Evolutionary conservation across 441 rosid species (phyloP), one percentile per base, ranked within the genome.

Genomic region (Lepidium campestre): DNA sequence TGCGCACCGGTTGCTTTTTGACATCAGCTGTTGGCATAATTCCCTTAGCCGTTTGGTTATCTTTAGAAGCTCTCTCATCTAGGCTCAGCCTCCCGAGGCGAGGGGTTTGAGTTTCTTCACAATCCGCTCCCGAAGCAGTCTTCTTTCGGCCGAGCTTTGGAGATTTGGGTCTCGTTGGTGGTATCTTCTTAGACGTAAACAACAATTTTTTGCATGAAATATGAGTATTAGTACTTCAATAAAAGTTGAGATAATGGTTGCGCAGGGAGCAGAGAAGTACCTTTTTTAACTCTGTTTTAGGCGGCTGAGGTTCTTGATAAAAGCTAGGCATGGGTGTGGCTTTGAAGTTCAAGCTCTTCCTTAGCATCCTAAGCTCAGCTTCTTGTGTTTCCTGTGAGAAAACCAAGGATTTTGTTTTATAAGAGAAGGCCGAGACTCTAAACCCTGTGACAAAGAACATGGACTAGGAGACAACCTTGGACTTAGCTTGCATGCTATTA

Each of bases 251-350:
- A 62, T 46, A n/a, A 13, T 31, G 47, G 47, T 35, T 40, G 49
- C 65, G 62, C 32, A 61, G 47, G 53, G 52, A 55, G 45, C 52
- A 58, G 20, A 70, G 37, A 1, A 1, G 31, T 68, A 80, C 99
- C 97, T 94, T 94, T 82, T 91, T 94, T 56, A 94, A 78, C 84
- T 91, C 98, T 39, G 74, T 65, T 83, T 87, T 94, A 49, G 93
- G 83, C 25, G 98, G 95, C 45, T 83, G 70, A 79, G 99, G 99
- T 74, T 91, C 99, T 80, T 90, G 98, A 71, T 94, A 95, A 85
- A 95, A 95, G 79, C 79, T 87, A 15, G 99, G 98, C 98, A 95
- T 88, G 9, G 98, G 98, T 39, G 96, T 91, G 57, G 99, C 99
- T 81, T 88, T 95, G 75, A 95, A 95, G 75, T 75, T 80, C 85